Conservation (phyloP, 2,329 filamentous ascomycete genomes). For the Neonectria coccinea region DNA sequence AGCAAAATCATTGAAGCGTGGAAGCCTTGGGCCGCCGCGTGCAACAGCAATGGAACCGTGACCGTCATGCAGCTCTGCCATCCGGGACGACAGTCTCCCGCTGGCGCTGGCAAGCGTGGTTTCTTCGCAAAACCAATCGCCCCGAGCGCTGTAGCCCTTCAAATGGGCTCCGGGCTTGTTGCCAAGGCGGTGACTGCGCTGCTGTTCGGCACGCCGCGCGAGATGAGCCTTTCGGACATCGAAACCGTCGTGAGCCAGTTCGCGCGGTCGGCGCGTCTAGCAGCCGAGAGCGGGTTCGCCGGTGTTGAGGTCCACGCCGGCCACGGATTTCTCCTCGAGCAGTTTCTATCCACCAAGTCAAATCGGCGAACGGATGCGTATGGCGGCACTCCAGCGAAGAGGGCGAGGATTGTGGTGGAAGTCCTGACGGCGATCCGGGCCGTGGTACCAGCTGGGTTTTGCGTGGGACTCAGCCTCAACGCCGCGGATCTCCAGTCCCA, state of each 20-base stretch:
- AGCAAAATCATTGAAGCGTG: slow-evolving; percentile 43
- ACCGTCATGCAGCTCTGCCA: slow-evolving; percentile 58
- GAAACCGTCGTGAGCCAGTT: slow-evolving; percentile 63
- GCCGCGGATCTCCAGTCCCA: slow-evolving; percentile 65
- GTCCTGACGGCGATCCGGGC: slow-evolving; percentile 56
- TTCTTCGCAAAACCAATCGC: slow-evolving; percentile 54
- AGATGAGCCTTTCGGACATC: slow-evolving; percentile 66
- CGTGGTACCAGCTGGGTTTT: slow-evolving; percentile 54
- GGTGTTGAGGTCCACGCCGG: slow-evolving; percentile 59
- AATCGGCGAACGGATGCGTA: slow-evolving; percentile 66
- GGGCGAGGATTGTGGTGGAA: slow-evolving; percentile 62
- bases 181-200: slow-evolving; percentile 47
- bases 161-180: slow-evolving; percentile 53
- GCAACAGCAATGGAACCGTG: slow-evolving; percentile 48
- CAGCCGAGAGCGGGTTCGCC: slow-evolving; percentile 58
- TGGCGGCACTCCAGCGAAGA: slow-evolving; percentile 61
- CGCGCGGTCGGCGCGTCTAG: slow-evolving; percentile 61
- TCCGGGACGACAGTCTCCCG: slow-evolving; percentile 56
- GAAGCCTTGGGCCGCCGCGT: slow-evolving; percentile 52
- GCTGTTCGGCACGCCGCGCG: slow-evolving; percentile 64
- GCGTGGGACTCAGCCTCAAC: slow-evolving; percentile 66
- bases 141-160: slow-evolving; percentile 55
- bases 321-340: slow-evolving; percentile 67
- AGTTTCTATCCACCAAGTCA: slow-evolving; percentile 62
- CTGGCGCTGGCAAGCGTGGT: slow-evolving; percentile 50